Conservation (phyloP, 768 basidiomycete genomes). For the Suillus weaverae region DNA sequence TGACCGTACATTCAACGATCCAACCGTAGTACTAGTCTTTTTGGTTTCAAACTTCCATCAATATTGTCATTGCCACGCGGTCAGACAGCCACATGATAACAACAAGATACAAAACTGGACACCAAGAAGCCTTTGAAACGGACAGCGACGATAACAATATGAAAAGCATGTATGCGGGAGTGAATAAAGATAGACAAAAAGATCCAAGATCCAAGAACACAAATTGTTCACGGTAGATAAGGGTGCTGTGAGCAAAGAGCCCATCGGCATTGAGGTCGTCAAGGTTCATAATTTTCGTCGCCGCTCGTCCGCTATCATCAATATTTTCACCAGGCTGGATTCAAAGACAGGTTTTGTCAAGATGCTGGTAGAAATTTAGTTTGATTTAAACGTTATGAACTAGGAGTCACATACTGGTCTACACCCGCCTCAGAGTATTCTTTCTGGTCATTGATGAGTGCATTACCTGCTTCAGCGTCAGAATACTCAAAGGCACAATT, state of each 20-base stretch:
- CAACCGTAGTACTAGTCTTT: neutral
- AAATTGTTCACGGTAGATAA: neutral
- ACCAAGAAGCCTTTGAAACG: neutral
- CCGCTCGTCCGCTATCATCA: slow-evolving; percentile 44
- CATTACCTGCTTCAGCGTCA: slow-evolving; percentile 46
- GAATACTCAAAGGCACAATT: neutral
- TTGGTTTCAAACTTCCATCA: neutral
- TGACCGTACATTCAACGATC: neutral
- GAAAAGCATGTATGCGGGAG: neutral
- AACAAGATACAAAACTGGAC: neutral
- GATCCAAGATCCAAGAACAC: slow-evolving; percentile 6
- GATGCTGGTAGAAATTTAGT: slow-evolving; percentile 43
- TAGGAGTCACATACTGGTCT: slow-evolving; percentile 53
- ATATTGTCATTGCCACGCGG: neutral
- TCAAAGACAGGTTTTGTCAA: slow-evolving; percentile 80
- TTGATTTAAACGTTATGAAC: neutral
- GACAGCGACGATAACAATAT: neutral
- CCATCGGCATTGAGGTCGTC: neutral
- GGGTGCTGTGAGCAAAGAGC: neutral
- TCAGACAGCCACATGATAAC: neutral
- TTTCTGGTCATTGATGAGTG: slow-evolving; percentile 60
- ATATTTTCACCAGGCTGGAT: slow-evolving; percentile 44
- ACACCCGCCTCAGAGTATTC: slow-evolving; percentile 77
- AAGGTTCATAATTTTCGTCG: slow-evolving; percentile 17
- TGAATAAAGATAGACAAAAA: slow-evolving; percentile 8